Conservation (phyloP, 2,329 filamentous ascomycete genomes). For the Myriosclerotinia curreyana region DNA sequence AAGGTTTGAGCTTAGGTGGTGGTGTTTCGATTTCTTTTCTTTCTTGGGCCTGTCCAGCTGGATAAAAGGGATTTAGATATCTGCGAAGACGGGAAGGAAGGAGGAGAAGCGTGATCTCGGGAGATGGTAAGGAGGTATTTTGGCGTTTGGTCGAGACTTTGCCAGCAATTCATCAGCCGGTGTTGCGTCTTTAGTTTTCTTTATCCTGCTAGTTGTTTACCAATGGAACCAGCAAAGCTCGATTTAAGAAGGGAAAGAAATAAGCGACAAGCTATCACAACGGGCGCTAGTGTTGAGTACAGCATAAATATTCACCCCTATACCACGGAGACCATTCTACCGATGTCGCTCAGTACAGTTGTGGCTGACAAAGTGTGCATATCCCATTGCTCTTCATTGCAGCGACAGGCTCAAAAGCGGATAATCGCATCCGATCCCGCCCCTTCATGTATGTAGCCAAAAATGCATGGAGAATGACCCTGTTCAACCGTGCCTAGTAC, state of each 20-base stretch:
- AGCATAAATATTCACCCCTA: not conserved
- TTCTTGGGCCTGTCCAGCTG: not conserved
- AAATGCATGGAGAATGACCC: too few species aligned
- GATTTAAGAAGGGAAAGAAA: not conserved
- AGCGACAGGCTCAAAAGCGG: not conserved
- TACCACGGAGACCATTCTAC: slow-evolving; percentile 13
- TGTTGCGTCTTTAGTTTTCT: slow-evolving; percentile 2
- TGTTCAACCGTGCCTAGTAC: too few species aligned
- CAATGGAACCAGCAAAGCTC: not conserved
- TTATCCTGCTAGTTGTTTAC: not conserved
- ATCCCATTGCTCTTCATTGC: not conserved
- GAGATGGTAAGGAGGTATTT: not conserved
- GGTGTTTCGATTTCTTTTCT: not conserved
- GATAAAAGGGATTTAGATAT: not conserved
- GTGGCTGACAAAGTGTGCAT: not conserved
- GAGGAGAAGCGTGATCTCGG: slow-evolving; percentile 1
- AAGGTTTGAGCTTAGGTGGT: not conserved
- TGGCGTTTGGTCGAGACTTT: not conserved
- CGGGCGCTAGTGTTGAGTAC: not conserved
- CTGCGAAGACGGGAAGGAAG: not conserved
- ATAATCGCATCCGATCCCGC: slow-evolving; percentile 1
- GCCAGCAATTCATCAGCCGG: not conserved
- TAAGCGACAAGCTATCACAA: slow-evolving; percentile 7
- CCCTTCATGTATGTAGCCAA: not conserved
- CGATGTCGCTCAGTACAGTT: not conserved